Conservation (phyloP, 2,329 filamentous ascomycete genomes). For the Fusarium denticulatum region DNA sequence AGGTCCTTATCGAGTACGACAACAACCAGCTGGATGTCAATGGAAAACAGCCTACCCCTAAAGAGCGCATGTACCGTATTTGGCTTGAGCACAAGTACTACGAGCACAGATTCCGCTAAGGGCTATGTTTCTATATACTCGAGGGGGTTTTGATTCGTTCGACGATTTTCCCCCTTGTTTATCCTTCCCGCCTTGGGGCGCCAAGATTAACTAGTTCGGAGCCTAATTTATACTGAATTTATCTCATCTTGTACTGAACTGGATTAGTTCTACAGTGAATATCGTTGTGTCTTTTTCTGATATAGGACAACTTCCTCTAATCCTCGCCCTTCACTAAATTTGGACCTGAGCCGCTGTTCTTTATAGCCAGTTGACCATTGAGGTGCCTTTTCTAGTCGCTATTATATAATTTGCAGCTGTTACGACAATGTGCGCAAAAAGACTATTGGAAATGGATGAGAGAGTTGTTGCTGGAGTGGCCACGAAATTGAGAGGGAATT, state of each 20-base stretch:
- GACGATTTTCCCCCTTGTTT: not conserved
- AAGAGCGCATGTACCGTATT: not conserved
- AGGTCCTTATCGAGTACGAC: not conserved
- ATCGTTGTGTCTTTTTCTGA: too few species aligned
- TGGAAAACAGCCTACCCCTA: not conserved
- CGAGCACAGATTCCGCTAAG: not conserved
- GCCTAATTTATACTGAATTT: fast-evolving
- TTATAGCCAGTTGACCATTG: too few species aligned
- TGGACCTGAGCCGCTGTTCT: fast-evolving
- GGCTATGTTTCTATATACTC: not conserved
- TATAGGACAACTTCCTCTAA: too few species aligned
- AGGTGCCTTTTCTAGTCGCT: too few species aligned
- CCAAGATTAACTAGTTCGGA: not conserved
- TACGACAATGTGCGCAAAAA: not conserved
- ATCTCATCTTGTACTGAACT: too few species aligned
- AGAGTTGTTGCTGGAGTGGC: not conserved
- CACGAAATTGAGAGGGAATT: not conserved
- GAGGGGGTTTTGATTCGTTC: not conserved
- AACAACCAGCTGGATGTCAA: not conserved
- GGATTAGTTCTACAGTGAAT: too few species aligned
- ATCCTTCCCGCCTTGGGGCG: too few species aligned
- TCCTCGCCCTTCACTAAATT: not conserved
- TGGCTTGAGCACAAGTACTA: not conserved
- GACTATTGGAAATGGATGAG: not conserved
- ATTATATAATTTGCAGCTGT: not conserved